Evolutionary conservation across 495 filamentous ascomycete species (phyloP), one percentile per base, ranked within the genome.

Genomic region (Aspergillus asperescens): DNA sequence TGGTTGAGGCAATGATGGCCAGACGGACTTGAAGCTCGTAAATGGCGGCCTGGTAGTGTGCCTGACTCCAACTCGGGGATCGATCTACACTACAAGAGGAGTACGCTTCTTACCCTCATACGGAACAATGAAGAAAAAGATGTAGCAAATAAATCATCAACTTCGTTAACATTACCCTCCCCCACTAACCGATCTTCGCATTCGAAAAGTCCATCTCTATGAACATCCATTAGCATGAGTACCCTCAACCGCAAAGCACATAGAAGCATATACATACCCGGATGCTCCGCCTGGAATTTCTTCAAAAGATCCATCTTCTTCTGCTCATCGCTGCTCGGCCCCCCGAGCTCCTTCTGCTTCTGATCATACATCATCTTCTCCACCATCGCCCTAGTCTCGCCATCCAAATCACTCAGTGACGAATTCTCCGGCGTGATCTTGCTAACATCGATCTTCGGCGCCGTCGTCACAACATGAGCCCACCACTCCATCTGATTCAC

Each of bases 311-410:
- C 94, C 70, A 79, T 67, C 81, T 98, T 97, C 76, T 85, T 84
- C 75, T 90, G 81, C 73, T 98, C 92, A 55, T 97, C 93, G 55
- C 87, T 93, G 19, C 83, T 88, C 60, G 87, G 86, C 65, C 84
- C 80, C 6, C 93, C 93, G 71, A 81, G 76, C 77, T 96, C 93
- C 82, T 97, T 97, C 78, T 96, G 90, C 39, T 87, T 77, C 79
- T 98, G 93, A 73, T 98, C 93, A 60, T 78, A 98, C 93, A 98
- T 98, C 93, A 98, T 97, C 81, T 98, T 98, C 84, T 98, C 93
- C 35, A 98, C 93, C 92, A 98, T 96, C n/a, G 81, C 77, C 53
- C 93, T 79, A 55, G 93, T 98, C 80, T 95, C 88, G 45, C 94
- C 92, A 64, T 98, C 94, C 52, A 98, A 73, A 71, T 98, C 93